These are phyloP conservation scores for Asterochloris sp. DNA, from an alignment of 139 green algal species.

Conservation along the genomic window DNA sequence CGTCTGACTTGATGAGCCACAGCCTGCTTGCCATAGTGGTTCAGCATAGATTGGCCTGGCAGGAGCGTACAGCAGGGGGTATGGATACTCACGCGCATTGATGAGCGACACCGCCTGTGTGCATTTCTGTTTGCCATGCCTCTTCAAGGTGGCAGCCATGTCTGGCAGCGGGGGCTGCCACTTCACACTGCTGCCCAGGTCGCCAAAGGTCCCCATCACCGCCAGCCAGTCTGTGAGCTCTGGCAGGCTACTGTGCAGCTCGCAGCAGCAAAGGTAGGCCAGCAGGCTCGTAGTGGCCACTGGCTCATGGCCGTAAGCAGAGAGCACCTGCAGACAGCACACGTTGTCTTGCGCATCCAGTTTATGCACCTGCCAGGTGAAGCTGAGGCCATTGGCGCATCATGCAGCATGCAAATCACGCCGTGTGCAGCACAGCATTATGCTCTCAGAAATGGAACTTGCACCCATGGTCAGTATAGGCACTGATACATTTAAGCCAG, in stretches of 20 bases:
- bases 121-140: constrained; percentile 7
- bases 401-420: too few relatives aligned
- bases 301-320: constrained; percentile 19
- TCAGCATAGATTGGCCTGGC: too few relatives aligned
- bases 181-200: constrained; percentile 12
- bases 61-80: neutral
- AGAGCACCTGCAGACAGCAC: constrained; percentile 3
- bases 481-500: too few relatives aligned
- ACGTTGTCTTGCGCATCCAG: too few relatives aligned
- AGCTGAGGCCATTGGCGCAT: too few relatives aligned
- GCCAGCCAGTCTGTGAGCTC: constrained; percentile 8
- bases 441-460: too few relatives aligned
- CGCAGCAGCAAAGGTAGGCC: constrained; percentile 11
- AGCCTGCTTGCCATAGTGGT: too few relatives aligned
- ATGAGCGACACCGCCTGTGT: constrained; percentile 16
- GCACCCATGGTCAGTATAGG: too few relatives aligned
- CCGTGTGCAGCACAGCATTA: too few relatives aligned
- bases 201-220: constrained; percentile 16
- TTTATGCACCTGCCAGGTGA: too few relatives aligned
- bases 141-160: constrained; percentile 4
- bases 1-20: too few relatives aligned
- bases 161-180: constrained; percentile 15
- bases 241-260: constrained; percentile 7
- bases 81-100: constrained; percentile 7
- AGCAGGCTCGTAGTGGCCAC: constrained; percentile 18